Evolutionary conservation across 805 yeast genomes (phyloP).

Genomic region (Ogataea dorogensis): DNA sequence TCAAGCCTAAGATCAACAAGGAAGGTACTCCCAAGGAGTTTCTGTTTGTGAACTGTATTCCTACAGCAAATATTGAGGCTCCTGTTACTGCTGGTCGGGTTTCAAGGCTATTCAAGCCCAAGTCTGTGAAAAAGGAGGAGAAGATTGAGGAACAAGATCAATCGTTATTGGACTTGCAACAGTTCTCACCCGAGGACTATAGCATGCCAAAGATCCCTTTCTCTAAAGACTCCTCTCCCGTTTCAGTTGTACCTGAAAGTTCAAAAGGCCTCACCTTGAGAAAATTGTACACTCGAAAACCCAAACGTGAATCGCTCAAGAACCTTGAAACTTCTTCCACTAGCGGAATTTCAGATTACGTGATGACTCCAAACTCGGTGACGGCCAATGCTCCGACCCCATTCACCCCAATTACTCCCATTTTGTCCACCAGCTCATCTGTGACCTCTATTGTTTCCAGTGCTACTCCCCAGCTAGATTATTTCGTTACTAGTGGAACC

Average conservation of each 20-base stretch:
- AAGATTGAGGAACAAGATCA: conserved; percentile 6
- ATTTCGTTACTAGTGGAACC: neutral
- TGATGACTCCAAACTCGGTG: conserved; percentile 13
- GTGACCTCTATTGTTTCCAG: conserved; percentile 16
- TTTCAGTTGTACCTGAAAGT: conserved; percentile 1
- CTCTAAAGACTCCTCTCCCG: conserved; percentile 4
- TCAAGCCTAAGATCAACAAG: conserved; percentile 33
- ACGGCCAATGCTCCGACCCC: conserved; percentile 8
- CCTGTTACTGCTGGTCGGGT: conserved; percentile 17
- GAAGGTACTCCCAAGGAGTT: conserved; percentile 34
- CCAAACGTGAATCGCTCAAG: conserved; percentile 12
- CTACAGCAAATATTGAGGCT: conserved; percentile 13
- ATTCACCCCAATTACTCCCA: conserved; percentile 26
- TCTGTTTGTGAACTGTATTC: conserved; percentile 34
- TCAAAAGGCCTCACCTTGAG: conserved; percentile 16
- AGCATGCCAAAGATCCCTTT: conserved; percentile 10
- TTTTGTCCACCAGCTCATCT: conserved; percentile 26
- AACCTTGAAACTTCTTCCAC: conserved; percentile 1
- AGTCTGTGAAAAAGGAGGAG: conserved; percentile 18
- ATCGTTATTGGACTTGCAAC: too few relatives aligned
- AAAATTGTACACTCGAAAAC: conserved; percentile 18
- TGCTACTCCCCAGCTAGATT: conserved; percentile 11
- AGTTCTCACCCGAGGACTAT: conserved; percentile 4
- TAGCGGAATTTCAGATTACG: conserved; percentile 12
- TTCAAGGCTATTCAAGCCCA: conserved; percentile 21